Base-by-base conservation (phyloP, 2,329 filamentous ascomycete genomes). In the Botrytis pseudocinerea region DNA sequence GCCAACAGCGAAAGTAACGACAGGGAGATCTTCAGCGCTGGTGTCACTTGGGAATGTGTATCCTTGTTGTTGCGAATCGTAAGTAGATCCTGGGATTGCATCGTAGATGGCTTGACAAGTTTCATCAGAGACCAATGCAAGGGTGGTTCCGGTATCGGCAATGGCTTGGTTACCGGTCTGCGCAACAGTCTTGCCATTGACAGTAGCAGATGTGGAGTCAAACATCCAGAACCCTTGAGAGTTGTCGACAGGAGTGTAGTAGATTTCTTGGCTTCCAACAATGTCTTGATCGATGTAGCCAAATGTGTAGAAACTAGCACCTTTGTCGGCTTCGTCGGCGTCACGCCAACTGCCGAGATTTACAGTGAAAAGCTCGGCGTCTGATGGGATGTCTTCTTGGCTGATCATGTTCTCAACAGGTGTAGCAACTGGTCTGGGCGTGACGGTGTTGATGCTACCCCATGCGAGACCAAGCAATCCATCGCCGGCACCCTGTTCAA, bases 341-440 rank as follows among this genome's bases (percentile, higher is more conserved):
- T 88, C 87, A 73, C 84, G 82, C 86, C 87, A 84, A 74, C 84
- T 83, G 46, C 87, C 86, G 40, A 91, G 82, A 65, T 89, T 87
- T 42, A 83, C 87, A 0, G 89, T 90, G 81, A 90, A 91, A 5
- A 91, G 83, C 76, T 87, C 83, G 16, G 83, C 78, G 4, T 79
- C 79, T 28, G 83, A 78, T 1, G 84, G 82, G 73, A 90, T 89
- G 73, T 88, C 85, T 0, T 83, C 73, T 77, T 90, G 85, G 74
- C 79, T 83, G 73, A 92, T 90, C 88, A 93, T 90, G 82, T 91
- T 93, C 78, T 91, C 89, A 20, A 93, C 87, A 0, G 90, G 90
- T 0, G 91, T 93, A 25, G 83, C 81, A 73, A 90, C 88, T 0
- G 85, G 83, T 8, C 82, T 83, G 0, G 89, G 84, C 70, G 83